Evolutionary conservation across 441 rosid genomes (phyloP).

Genomic region (Euphorbia schlechtendalii): DNA sequence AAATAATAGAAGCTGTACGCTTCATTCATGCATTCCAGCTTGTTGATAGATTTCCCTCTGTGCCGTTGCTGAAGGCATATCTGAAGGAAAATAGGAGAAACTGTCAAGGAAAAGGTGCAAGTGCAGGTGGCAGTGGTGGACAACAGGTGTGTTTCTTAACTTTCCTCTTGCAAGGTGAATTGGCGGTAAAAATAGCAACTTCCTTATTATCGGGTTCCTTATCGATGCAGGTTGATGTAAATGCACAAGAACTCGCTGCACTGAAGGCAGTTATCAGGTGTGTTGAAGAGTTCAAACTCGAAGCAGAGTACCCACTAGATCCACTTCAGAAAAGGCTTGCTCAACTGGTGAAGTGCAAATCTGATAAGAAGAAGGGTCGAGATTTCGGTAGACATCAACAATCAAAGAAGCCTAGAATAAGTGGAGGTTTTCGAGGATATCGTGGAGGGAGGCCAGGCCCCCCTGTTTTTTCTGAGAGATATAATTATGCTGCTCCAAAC

Average conservation of each 20-base stretch:
- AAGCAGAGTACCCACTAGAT: slow-evolving; percentile 65
- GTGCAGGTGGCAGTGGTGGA: slow-evolving; percentile 22
- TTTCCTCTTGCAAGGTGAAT: neutral
- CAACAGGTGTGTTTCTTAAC: slow-evolving; percentile 33
- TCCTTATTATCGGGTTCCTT: slow-evolving; percentile 4
- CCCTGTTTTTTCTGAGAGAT: slow-evolving; percentile 29
- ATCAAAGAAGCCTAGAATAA: slow-evolving; percentile 67
- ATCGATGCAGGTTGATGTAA: slow-evolving; percentile 49
- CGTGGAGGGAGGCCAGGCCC: slow-evolving; percentile 40
- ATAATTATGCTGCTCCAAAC: slow-evolving; percentile 29
- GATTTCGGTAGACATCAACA: slow-evolving; percentile 66
- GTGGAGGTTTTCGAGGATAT: slow-evolving; percentile 39
- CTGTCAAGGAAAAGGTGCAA: slow-evolving; percentile 48
- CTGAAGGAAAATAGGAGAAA: slow-evolving; percentile 58
- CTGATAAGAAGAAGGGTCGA: slow-evolving; percentile 63
- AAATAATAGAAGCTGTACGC: slow-evolving; percentile 84
- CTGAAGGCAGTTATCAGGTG: slow-evolving; percentile 71
- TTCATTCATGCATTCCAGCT: slow-evolving; percentile 82
- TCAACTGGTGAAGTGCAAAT: slow-evolving; percentile 73
- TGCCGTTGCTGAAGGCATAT: slow-evolving; percentile 64
- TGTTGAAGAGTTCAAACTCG: slow-evolving; percentile 77
- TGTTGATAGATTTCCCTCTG: slow-evolving; percentile 57
- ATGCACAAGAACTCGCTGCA: slow-evolving; percentile 64
- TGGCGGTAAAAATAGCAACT: too few relatives aligned
- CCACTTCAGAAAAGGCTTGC: slow-evolving; percentile 54